These are phyloP conservation scores for Yueomyces sinensis DNA, from an alignment of 805 yeast species.

Conservation along the genomic window DNA sequence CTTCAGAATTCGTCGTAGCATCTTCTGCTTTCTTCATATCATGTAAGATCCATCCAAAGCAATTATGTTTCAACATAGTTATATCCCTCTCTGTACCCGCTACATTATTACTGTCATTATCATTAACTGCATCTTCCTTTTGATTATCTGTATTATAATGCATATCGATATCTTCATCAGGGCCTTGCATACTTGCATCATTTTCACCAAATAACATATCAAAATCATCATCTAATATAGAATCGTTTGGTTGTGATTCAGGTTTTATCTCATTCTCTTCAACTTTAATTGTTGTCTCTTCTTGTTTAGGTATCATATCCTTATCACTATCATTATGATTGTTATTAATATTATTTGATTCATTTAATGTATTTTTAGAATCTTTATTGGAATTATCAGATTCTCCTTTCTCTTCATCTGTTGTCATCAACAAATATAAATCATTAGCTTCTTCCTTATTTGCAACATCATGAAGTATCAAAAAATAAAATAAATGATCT, in stretches of 20 bases:
- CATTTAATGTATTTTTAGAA: background rate
- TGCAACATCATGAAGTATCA: constrained; percentile 19
- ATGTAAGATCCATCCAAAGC: constrained; percentile 18
- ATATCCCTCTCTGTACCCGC: background rate
- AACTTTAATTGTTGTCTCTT: background rate
- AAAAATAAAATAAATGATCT: constrained; percentile 20
- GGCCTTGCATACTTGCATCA: constrained; percentile 17
- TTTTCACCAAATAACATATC: constrained; percentile 25
- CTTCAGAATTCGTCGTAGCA: constrained; percentile 6
- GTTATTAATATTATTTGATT: background rate
- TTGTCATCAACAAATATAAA: constrained; percentile 13
- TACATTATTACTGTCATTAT: background rate
- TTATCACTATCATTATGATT: background rate
- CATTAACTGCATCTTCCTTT: background rate
- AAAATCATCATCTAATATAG: constrained; percentile 20
- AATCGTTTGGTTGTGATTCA: constrained; percentile 5
- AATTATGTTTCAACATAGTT: constrained; percentile 7
- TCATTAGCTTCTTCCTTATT: constrained; percentile 12
- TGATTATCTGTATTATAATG: background rate
- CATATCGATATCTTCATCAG: constrained; percentile 9
- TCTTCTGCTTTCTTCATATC: constrained; percentile 9
- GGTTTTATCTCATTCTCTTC: constrained; percentile 4
- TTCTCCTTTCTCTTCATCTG: constrained; percentile 1
- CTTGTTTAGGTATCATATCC: background rate
- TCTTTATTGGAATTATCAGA: background rate